Evolutionary conservation across 2,329 filamentous ascomycete species (phyloP), one percentile per base, ranked within the genome.

Genomic region (Cadophora malorum): DNA sequence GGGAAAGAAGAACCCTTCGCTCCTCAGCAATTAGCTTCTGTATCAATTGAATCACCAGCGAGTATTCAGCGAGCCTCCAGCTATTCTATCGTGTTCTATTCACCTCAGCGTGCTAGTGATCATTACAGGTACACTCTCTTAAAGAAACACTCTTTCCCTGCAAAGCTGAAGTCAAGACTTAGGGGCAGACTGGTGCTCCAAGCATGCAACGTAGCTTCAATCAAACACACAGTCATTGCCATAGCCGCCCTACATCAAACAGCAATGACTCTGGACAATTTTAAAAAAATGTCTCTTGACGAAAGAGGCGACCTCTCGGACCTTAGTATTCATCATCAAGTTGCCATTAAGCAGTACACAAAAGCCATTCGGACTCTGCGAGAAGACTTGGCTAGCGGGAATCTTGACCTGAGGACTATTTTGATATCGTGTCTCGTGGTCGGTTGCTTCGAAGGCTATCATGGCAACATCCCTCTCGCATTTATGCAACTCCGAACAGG

Each of bases 401-500:
- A 58, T 0, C 65, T 68, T 41, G 67, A 71, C 64, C 12, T 70
- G 41, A 65, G 70, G 16, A 70, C 59, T 12, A 68, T 59, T 12
- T 41, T 71, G 12, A 61, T 71, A 14, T 53, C 68, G 2, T 70
- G 65, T 45, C 56, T 71, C 1, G 33, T 71, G 3, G 66, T 65
- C 10, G 41, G 49, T 16, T 63, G 47, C 50, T 70, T 71, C 52
- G 70, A 71, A 28, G 63, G 52, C 14, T 68, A 58, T 53, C 63
- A 69, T 53, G 66, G 69, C 10, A 69, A 70, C 33, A 50, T 59
- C 31, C 38, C 64, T 41, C 49, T 66, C 12, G 70, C 70, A 19
- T 25, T 64, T 33, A 50, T 59, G 0, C 70, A 72, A 47, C 66
- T 71, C n/a, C 61, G 62, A 6, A 68, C 52, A 3, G 70, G 63